Base-by-base conservation (phyloP, 2,329 filamentous ascomycete genomes). In the Fusarium napiforme region DNA sequence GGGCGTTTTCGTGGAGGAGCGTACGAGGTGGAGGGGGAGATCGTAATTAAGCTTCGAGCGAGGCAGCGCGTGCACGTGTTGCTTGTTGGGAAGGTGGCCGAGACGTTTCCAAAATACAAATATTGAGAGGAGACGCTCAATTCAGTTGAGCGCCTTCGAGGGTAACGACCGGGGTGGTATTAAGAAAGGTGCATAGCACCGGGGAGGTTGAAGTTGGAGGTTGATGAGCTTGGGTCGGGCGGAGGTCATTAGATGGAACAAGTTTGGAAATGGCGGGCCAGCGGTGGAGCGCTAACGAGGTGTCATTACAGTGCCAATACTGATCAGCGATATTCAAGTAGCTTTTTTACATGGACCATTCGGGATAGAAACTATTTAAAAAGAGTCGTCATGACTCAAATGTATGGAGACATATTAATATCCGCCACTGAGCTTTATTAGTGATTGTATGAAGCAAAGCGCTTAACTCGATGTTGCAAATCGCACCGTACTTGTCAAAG, bases 221-320 rank as follows among this genome's bases (percentile, higher is more conserved):
- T 74, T 77, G 69, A 63, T 75, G 72, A 73, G 72, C 72, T 74
- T 74, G 72, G 73, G 66, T 75, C 57, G 65, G 73, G 75, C 32
- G 74, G 75, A 76, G 76, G 69, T 62, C 60, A 64, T 70, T 68
- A 64, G 69, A 49, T 61, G 55, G 63, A 71, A 64, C 66, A 58
- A 68, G 73, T 67, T 77, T 77, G 61, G 73, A 76, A 77, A 61
- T 72, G 69, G 69, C 60, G 62, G 75, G 69, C 50, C 43, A 63
- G 52, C 42, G 23, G 42, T 69, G 62, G 65, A 65, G 61, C 42
- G 30, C 15, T 39, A 39, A 18, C 11, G 14, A 61, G 43, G 76
- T 78, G 47, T 11, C n/a, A 2, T 4, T 9, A 78, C 76, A 71
- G 76, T 78, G 67, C 19, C 14, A 58, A 73, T 65, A 75, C n/a